Base-by-base conservation (phyloP, 768 basidiomycete genomes). In the Lanmaoa rubissima region DNA sequence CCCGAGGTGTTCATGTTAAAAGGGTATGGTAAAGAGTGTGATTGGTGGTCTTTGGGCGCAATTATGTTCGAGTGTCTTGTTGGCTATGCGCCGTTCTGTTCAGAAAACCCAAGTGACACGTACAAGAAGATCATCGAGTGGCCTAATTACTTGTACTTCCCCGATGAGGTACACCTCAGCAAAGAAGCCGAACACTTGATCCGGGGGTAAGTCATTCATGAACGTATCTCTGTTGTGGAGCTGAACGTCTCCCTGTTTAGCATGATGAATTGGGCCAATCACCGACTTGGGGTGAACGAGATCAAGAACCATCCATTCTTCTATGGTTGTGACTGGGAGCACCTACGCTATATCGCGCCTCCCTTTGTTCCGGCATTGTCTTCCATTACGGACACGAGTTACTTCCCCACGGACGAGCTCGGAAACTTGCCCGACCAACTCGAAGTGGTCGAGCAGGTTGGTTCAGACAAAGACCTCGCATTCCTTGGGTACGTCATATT, bases 11-110 rank as follows among this genome's bases (percentile, higher is more conserved):
- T 99, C 80, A 75, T 94, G 71, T 88, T 96, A 78, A 90, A 96
- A 69, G 96, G 96, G 5, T 99, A 99, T 65, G 94, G 94, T 46
- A 95, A 96, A 73, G 96, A 98, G 74, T 98, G 96, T 69, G 96
- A 99, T 74, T 99, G 96, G 96, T 99, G 96, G 96, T 98, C 96
- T 38, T 76, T 99, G 53, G 96, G 96, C 13, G 95, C 96, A 6
- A 98, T 99, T 72, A 97, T 95, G 86, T 99, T 95, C 69, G 96
- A 99, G 74, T 98, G 96, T 74, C 79, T 99, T 36, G 94, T 98
- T 61, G 96, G 96, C 58, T 98, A 95, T 70, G 94, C 96, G 16
- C 96, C 95, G 6, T 98, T 98, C 82, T 99, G 96, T 74, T 86
- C 94, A 5, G 94, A 98, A 69, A 94, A 93, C 67, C 95, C 96